Base-by-base conservation (phyloP, 352 stramenopile genomes). In the Phytophthora sojae region DNA sequence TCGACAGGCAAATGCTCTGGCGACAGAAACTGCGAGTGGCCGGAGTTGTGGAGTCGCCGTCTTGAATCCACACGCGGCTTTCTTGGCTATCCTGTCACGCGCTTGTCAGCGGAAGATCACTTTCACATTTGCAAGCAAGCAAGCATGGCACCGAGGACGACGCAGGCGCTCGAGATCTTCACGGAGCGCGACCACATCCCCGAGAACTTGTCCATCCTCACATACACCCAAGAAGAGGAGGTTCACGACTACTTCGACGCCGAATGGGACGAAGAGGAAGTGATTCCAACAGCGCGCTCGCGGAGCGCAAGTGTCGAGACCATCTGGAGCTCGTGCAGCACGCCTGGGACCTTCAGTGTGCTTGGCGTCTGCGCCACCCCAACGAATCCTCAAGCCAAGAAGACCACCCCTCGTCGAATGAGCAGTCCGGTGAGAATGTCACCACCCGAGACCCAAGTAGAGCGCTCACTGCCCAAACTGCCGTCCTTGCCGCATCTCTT, bases 11-110 rank as follows among this genome's bases (percentile, higher is more conserved):
- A 71, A 45, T 60, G 61, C 25, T 19, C 68, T 75, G 57, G 54
- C 63, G 63, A 71, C 68, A 64, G 68, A 76, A 76, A 76, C 63
- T 39, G 23, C 62, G n/a, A 68, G 45, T 61, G 63, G 32, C 50
- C 64, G 11, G 64, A 51, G 14, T 49, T 71, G 63, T 64, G 37
- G 45, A 49, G 63, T 54, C 15, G 50, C 9, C 37, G 21, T 35
- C 6, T 62, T 71, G 54, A 76, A 63, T 49, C 50, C 67, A 63
- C 49, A 44, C 42, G 30, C 35, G 55, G 30, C 55, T 72, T 61
- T 75, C 52, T 61, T 64, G 37, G 50, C 23, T 52, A 49, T 51
- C n/a, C 11, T 61, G 54, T 50, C 54, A 60, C 35, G 19, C 35
- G 11, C 26, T 47, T 59, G 49, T 63, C 30, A 69, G 4, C 17